Base-by-base conservation (phyloP, 2,329 filamentous ascomycete genomes). In the Hirsutella minnesotensis region DNA sequence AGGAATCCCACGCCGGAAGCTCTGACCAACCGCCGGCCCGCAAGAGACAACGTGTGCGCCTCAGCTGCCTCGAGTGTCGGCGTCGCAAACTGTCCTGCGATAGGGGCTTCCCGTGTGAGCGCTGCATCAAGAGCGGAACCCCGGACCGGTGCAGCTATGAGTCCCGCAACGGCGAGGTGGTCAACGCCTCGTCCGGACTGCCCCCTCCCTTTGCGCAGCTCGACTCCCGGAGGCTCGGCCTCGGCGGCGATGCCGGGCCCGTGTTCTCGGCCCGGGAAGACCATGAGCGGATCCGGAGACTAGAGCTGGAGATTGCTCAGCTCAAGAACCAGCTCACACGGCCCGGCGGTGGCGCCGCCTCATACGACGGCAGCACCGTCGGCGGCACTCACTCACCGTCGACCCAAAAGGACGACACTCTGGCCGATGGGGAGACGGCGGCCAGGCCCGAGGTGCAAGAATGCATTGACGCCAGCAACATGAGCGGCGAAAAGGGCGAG, bases 61-160 rank as follows among this genome's bases (percentile, higher is more conserved):
- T 79, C 36, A 77, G 73, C 39, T 79, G 75, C 48, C 66, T 79
- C 35, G 75, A 78, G 51, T 79, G 75, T 51, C 72, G 75, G 35
- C 68, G 75, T 42, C 66, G 75, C 43, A 79, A 79, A 62, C 64
- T 79, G 31, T 78, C 74, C 21, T 79, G 75, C 56, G 76, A 78
- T 57, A 66, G 75, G 46, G 75, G 75, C 54, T 68, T 77, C 51
- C 75, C 75, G 20, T 79, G 75, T 53, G 73, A 77, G 57, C 70
- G 75, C 38, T 79, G 75, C 57, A 67, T 78, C 57, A 78, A 77
- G 60, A 77, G 73, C 46, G 74, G 73, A 51, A 79, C 74, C 22
- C 69, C 74, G 18, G 75, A 77, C 41, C 67, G 70, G 15, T 79
- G 75, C 59, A 74, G 69, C 47, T 79, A 78, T 53, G 75, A 79